A percentile compares a stretch with the other conserved stretches of the same genome.
phyloP scores from a whole-genome alignment of 2,329 filamentous ascomycete genomes.

The Fusarium nurragi region DNA sequence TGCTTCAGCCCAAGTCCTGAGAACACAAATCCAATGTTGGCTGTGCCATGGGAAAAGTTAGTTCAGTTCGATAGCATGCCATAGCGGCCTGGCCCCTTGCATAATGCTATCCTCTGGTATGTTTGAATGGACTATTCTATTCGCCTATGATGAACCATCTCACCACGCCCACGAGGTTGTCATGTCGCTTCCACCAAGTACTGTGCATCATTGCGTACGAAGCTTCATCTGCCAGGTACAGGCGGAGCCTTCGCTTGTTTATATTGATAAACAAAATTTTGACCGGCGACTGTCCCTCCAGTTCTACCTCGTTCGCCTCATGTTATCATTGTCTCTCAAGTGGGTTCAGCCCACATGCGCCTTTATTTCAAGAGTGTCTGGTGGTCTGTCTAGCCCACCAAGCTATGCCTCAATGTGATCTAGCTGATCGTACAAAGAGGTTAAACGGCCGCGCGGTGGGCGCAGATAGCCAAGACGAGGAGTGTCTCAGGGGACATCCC shows the following conservation, averaged over 20 bases:
- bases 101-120: conserved; percentile 34
- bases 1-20: conserved; percentile 4
- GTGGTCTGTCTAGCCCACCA: conserved; percentile 28
- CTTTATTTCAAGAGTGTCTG: conserved; percentile 38
- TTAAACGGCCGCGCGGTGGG: conserved; percentile 29
- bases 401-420: conserved; percentile 27
- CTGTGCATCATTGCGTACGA: neutral
- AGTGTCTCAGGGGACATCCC: conserved; percentile 44
- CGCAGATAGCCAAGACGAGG: conserved; percentile 38
- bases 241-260: conserved; percentile 3
- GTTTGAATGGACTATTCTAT: conserved; percentile 3
- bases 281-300: conserved; percentile 9
- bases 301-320: conserved; percentile 28
- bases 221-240: conserved; percentile 10
- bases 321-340: neutral
- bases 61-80: conserved; percentile 18
- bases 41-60: conserved; percentile 12
- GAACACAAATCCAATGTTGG: conserved; percentile 5
- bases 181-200: conserved; percentile 25
- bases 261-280: conserved; percentile 17
- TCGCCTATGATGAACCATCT: conserved; percentile 19
- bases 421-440: conserved; percentile 32
- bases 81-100: conserved; percentile 23
- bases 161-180: conserved; percentile 26
- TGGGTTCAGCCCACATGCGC: conserved; percentile 28